Percentiles rank a stretch among this genome's conserved stretches.
Evolutionary conservation across 2,329 filamentous ascomycete genomes (phyloP).

Genomic region (Colletotrichum camelliae): DNA sequence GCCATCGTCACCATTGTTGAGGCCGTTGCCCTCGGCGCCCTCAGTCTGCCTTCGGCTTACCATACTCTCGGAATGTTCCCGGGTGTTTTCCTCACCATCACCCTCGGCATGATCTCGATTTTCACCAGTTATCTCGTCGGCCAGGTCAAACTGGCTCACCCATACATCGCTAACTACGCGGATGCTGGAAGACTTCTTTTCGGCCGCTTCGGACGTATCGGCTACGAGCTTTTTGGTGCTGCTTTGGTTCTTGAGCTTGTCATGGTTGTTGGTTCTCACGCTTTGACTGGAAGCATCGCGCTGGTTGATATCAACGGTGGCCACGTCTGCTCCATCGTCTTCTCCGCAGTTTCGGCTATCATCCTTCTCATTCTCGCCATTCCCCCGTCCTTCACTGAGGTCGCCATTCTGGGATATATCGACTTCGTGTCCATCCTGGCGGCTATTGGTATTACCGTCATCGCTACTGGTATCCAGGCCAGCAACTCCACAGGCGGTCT

Average conservation of each 20-base stretch:
- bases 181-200: slow-evolving; percentile 69
- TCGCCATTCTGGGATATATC: slow-evolving; percentile 55
- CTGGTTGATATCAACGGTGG: slow-evolving; percentile 68
- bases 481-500: slow-evolving; percentile 32
- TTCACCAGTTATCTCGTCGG: slow-evolving; percentile 54
- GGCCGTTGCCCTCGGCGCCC: slow-evolving; percentile 58
- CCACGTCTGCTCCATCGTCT: slow-evolving; percentile 50
- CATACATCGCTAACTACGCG: slow-evolving; percentile 69
- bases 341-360: slow-evolving; percentile 50
- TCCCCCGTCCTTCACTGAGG: slow-evolving; percentile 54
- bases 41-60: slow-evolving; percentile 58
- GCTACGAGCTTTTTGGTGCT: slow-evolving; percentile 65
- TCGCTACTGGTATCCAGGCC: slow-evolving; percentile 36
- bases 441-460: slow-evolving; percentile 46
- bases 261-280: slow-evolving; percentile 75
- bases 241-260: slow-evolving; percentile 69
- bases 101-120: slow-evolving; percentile 50
- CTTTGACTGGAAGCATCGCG: slow-evolving; percentile 73
- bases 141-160: slow-evolving; percentile 54
- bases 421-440: slow-evolving; percentile 68
- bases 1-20: slow-evolving; percentile 62
- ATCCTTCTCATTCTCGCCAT: slow-evolving; percentile 51
- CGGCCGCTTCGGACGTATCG: slow-evolving; percentile 51
- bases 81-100: slow-evolving; percentile 47
- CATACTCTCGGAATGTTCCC: slow-evolving; percentile 59